Evolutionary conservation across 83 land plant species (phyloP).

Genomic region (Thuja plicata): DNA sequence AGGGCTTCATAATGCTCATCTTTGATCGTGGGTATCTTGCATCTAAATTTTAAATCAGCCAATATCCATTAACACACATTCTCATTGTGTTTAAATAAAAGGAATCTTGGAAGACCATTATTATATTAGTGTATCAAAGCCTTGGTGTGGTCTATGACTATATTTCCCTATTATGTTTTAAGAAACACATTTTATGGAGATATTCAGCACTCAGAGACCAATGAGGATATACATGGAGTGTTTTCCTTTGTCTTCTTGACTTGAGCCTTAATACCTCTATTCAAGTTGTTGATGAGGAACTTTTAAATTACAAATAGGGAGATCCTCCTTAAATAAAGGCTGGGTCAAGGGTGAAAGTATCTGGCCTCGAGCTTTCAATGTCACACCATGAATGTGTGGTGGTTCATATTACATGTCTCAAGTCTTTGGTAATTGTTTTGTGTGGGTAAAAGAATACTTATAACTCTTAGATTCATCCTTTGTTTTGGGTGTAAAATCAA

Average conservation of each 20-base stretch:
- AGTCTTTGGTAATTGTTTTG: no score
- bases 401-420: no score
- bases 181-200: constrained; percentile 55
- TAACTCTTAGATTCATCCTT: no score
- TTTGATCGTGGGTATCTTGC: no score
- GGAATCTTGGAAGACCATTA: constrained; percentile 58
- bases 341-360: constrained; percentile 47
- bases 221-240: constrained; percentile 63
- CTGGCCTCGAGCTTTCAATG: constrained; percentile 57
- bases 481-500: no score
- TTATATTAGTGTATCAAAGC: constrained; percentile 61
- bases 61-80: no score
- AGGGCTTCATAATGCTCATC: no score
- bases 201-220: constrained; percentile 46
- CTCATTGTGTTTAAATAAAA: no score
- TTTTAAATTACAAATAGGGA: constrained; percentile 49
- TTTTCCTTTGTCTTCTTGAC: constrained; percentile 62
- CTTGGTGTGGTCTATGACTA: constrained; percentile 61
- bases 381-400: constrained; percentile 57
- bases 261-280: constrained; percentile 46
- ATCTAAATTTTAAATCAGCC: no score
- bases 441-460: no score
- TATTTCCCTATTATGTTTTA: constrained; percentile 61
- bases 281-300: constrained; percentile 57
- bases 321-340: not conserved